These are phyloP conservation scores for Hyphopichia pseudoburtonii DNA, from an alignment of 1,139 yeast species.

Conservation along the genomic window DNA sequence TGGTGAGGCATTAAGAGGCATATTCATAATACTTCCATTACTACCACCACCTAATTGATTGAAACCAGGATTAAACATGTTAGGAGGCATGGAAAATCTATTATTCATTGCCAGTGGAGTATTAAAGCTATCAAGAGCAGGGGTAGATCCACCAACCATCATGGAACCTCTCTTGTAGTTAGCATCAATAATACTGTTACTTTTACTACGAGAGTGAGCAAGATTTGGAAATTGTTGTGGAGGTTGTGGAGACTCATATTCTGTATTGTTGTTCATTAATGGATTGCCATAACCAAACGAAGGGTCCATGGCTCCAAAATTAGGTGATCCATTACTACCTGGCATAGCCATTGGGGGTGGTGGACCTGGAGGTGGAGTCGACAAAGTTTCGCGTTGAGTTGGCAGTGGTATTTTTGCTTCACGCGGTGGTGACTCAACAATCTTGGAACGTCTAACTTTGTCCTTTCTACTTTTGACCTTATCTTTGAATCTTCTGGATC, in stretches of 20 bases:
- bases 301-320: constrained; percentile 9
- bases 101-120: constrained; percentile 1
- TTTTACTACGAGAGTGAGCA: constrained; percentile 10
- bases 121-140: constrained; percentile 6
- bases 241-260: constrained; percentile 8
- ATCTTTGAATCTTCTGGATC: constrained; percentile 4
- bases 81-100: constrained; percentile 5
- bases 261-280: constrained; percentile 22
- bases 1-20: constrained; percentile 7
- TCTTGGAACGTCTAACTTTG: constrained; percentile 1
- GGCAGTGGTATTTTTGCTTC: not conserved
- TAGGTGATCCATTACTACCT: constrained; percentile 6
- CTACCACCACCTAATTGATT: not conserved
- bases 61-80: not conserved
- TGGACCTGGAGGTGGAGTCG: constrained; percentile 5
- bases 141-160: constrained; percentile 10
- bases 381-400: not conserved
- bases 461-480: constrained; percentile 3
- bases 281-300: constrained; percentile 16
- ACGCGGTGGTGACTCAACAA: not conserved
- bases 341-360: constrained; percentile 11
- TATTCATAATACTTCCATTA: constrained; percentile 1
- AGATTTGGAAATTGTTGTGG: constrained; percentile 16
- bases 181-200: constrained; percentile 21
- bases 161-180: constrained; percentile 21